phyloP scores from a whole-genome alignment of 495 filamentous ascomycete genomes.

The Aspergillus affinis region DNA sequence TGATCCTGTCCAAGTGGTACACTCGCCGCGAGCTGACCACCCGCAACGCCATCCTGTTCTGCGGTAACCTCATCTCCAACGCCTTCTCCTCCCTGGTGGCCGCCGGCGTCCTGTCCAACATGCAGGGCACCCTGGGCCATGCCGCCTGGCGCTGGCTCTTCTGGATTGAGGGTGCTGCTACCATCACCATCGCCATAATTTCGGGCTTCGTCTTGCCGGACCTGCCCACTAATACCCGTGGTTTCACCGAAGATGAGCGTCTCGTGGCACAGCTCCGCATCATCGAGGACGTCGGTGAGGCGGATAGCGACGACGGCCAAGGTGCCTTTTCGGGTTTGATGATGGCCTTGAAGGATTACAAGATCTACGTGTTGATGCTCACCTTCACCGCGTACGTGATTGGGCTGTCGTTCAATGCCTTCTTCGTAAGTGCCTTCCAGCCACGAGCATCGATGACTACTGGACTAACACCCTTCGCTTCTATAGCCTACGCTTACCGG shows the following conservation, averaged over 20 bases:
- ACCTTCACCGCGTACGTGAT: constrained; percentile 35
- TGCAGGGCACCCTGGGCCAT: constrained; percentile 43
- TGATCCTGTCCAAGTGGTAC: constrained; percentile 51
- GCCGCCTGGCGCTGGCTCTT: constrained; percentile 69
- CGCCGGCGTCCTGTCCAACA: constrained; percentile 43
- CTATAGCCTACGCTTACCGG: constrained; percentile 73
- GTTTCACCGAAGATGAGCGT: constrained; percentile 67
- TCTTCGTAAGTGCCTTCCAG: constrained; percentile 28
- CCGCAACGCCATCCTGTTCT: constrained; percentile 45
- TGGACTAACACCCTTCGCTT: constrained; percentile 62
- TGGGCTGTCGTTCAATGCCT: constrained; percentile 36
- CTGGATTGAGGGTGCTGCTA: constrained; percentile 39
- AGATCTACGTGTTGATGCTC: constrained; percentile 67
- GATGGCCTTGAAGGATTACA: constrained; percentile 65
- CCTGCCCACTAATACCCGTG: constrained; percentile 68
- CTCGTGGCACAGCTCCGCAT: constrained; percentile 66
- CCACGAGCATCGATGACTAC: constrained; percentile 2
- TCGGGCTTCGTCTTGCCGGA: constrained; percentile 68
- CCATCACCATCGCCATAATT: constrained; percentile 31
- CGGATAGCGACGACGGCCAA: constrained; percentile 62
- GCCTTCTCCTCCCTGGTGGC: constrained; percentile 64
- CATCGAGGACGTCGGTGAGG: constrained; percentile 76
- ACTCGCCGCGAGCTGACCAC: constrained; percentile 43
- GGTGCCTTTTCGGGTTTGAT: constrained; percentile 65
- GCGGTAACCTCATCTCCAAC: constrained; percentile 53